phyloP scores from a whole-genome alignment of 1,284 basidiomycete species.

The Pyrrhoderma noxium region DNA sequence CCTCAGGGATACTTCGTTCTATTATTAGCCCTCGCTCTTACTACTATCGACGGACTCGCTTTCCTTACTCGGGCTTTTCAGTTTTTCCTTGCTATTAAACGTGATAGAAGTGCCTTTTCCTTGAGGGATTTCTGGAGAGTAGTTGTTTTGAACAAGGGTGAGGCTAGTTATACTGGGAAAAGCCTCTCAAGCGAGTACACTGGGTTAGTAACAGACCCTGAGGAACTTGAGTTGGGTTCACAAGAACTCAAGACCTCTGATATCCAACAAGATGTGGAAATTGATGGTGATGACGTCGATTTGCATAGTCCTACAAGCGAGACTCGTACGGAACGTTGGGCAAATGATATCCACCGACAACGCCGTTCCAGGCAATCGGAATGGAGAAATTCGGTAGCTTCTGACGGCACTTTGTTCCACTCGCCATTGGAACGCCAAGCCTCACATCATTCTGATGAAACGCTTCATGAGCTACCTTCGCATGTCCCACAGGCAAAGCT shows the following conservation, averaged over 20 bases:
- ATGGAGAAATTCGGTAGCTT: slow-evolving; percentile 34
- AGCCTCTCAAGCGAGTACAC: slow-evolving; percentile 39
- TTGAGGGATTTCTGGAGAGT: slow-evolving; percentile 46
- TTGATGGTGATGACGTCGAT: slow-evolving; percentile 8
- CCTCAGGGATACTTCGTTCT: slow-evolving; percentile 58
- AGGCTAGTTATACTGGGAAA: slow-evolving; percentile 4
- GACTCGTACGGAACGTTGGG: slow-evolving; percentile 33
- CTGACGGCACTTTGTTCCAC: slow-evolving; percentile 50
- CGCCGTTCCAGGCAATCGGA: slow-evolving; percentile 29
- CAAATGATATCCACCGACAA: slow-evolving; percentile 31
- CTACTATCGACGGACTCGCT: slow-evolving; percentile 48
- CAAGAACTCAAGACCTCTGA: slow-evolving; percentile 31
- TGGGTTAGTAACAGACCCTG: slow-evolving; percentile 47
- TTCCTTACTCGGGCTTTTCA: slow-evolving; percentile 40
- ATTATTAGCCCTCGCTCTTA: slow-evolving; percentile 46
- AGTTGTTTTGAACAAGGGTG: slow-evolving; percentile 41
- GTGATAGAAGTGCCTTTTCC: slow-evolving; percentile 36
- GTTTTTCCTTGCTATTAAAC: slow-evolving; percentile 34
- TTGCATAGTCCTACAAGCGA: slow-evolving; percentile 5
- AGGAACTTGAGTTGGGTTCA: slow-evolving; percentile 37
- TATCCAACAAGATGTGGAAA: slow-evolving; percentile 25
- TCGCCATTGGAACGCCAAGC: slow-evolving; percentile 32
- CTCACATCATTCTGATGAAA: slow-evolving; percentile 55
- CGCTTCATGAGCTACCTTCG: slow-evolving; percentile 42
- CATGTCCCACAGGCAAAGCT: slow-evolving; percentile 21